Conservation (phyloP, 306 rosid genomes). For the Pyrus betulifolia region DNA sequence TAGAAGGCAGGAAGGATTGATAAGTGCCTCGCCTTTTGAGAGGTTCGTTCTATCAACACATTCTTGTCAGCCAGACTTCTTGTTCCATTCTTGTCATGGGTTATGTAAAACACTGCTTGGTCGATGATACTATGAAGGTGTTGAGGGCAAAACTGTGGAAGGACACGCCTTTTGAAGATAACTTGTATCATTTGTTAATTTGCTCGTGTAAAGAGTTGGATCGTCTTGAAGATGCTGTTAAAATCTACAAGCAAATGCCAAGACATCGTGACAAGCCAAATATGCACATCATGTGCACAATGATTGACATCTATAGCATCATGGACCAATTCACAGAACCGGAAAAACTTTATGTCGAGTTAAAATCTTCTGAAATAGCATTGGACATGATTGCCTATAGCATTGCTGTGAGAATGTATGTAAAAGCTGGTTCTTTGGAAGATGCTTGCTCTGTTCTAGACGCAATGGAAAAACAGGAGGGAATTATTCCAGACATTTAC, state of each 20-base stretch:
- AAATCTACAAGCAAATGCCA: constrained; percentile 45
- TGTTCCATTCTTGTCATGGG: constrained; percentile 81
- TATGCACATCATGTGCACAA: constrained; percentile 70
- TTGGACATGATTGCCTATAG: constrained; percentile 76
- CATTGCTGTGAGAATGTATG: constrained; percentile 72
- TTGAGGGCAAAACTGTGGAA: constrained; percentile 67
- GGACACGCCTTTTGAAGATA: constrained; percentile 57
- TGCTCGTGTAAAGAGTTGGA: constrained; percentile 79
- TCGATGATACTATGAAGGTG: constrained; percentile 56
- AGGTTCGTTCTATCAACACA: constrained; percentile 49
- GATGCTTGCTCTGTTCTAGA: constrained; percentile 82
- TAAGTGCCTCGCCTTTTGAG: constrained; percentile 54
- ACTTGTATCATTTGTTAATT: constrained; percentile 80
- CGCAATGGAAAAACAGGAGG: constrained; percentile 45
- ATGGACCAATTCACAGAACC: constrained; percentile 61
- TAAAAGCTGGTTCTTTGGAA: constrained; percentile 62
- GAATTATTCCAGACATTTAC: constrained; percentile 58
- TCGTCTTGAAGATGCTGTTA: constrained; percentile 59
- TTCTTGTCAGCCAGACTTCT: constrained; percentile 66
- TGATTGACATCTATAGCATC: constrained; percentile 69
- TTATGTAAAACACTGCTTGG: constrained; percentile 67
- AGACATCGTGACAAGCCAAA: constrained; percentile 44
- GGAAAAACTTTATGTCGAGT: constrained; percentile 48
- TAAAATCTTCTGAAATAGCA: constrained; percentile 45
- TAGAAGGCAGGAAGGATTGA: constrained; percentile 63